These are phyloP conservation scores for Rhodamnia argentea DNA, from an alignment of 345 rosid genomes.

Conservation along the genomic window DNA sequence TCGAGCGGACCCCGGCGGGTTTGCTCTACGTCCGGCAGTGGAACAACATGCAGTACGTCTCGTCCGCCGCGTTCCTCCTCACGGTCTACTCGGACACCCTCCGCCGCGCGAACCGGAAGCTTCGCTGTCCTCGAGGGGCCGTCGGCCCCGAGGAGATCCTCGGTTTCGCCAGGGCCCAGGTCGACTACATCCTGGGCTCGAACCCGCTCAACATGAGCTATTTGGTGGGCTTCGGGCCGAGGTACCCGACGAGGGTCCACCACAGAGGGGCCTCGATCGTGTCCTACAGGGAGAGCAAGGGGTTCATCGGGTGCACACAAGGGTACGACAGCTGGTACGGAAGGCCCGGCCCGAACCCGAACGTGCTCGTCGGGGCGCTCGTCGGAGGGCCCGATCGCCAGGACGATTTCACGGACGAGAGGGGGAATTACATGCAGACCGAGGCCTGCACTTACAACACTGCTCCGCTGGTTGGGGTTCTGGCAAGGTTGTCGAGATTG, in stretches of 20 bases:
- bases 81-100: conserved; percentile 67
- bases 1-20: conserved; percentile 63
- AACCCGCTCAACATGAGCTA: conserved; percentile 88
- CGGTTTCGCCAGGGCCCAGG: conserved; percentile 56
- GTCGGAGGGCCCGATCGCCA: conserved; percentile 58
- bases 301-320: conserved; percentile 92
- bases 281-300: conserved; percentile 61
- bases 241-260: conserved; percentile 68
- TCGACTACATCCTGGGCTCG: conserved; percentile 73
- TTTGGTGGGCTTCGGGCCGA: conserved; percentile 65
- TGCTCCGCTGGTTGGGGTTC: conserved; percentile 55
- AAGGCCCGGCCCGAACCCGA: conserved; percentile 35
- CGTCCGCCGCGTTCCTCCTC: conserved; percentile 73
- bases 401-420: conserved; percentile 39
- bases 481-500: conserved; percentile 42
- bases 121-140: conserved; percentile 32
- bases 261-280: conserved; percentile 87
- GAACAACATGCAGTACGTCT: conserved; percentile 97
- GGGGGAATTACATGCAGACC: conserved; percentile 52
- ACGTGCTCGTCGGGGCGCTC: conserved; percentile 42
- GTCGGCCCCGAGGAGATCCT: conserved; percentile 37
- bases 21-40: conserved; percentile 74
- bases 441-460: conserved; percentile 80
- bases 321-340: conserved; percentile 63
- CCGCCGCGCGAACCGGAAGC: conserved; percentile 16